Base-by-base conservation (phyloP, 164 flowering plant genomes). In the Litsea cubeba region DNA sequence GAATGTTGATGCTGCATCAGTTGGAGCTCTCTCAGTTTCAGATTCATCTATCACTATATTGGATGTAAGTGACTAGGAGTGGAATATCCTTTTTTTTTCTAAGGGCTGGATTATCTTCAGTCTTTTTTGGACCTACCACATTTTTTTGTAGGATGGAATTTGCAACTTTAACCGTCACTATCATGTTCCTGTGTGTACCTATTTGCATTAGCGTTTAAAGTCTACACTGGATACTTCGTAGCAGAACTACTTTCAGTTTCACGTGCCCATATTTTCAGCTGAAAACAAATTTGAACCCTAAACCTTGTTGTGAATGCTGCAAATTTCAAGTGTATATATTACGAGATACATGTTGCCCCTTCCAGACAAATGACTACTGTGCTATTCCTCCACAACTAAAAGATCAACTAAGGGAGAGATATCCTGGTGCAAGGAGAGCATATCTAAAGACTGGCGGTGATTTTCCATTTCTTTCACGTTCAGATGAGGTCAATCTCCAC, bases 401-500 rank as follows among this genome's bases (percentile, higher is more conserved):
- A 82, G 99, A 94, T 84, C 89, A 96, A 82, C 78, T 96, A 40
- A 81, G 87, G 75, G 98, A 94, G 77, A 87, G 91, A 76, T 96
- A 94, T 73, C 91, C 94, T 62, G 98, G 88, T 81, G 97, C 98
- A 62, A 87, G 97, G 75, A 83, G 85, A 71, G 99, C 99, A 65
- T 81, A 78, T 79, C 77, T 96, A 77, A 96, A 96, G 80, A 83
- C 83, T 62, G 99, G 98, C 12, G 97, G 98, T 25, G 99, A 96
- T 85, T 96, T 94, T 76, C 98, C 97, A 62, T 96, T 94, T 82
- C 97, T 96, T 82, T 96, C 99, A 12, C 93, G 98, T 26, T 85
- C 99, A 7, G 99, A 96, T 86, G 99, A 96, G 87, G 98, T 94
- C 65, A 96, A 94, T 83, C 84, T 96, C 65, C 97, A 96, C 84